Evolutionary conservation across 164 flowering plant species (phyloP).

Genomic region (Vitis amurensis): DNA sequence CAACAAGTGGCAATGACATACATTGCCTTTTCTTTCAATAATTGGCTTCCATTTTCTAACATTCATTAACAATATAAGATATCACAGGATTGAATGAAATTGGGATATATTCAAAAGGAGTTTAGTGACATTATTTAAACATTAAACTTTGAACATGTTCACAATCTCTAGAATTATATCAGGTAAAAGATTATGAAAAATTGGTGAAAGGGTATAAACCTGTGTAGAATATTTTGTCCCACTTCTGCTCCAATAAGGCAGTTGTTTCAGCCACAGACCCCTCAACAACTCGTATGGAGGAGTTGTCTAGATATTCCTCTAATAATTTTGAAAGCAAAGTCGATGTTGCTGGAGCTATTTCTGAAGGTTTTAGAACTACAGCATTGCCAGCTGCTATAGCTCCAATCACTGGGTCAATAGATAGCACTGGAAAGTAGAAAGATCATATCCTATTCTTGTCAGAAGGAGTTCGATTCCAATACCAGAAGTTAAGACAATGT

Average conservation of each 20-base stretch:
- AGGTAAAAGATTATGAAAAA: background rate
- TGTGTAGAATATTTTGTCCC: constrained; percentile 68
- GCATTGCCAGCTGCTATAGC: constrained; percentile 53
- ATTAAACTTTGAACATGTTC: background rate
- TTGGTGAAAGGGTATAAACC: constrained; percentile 25
- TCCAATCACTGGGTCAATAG: constrained; percentile 50
- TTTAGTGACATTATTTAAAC: no score
- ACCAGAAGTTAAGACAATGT: no score
- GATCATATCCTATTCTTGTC: no score
- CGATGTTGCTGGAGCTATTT: constrained; percentile 56
- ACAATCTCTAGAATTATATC: background rate
- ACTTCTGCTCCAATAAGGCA: constrained; percentile 51
- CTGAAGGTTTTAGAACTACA: constrained; percentile 56
- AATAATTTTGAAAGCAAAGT: constrained; percentile 35
- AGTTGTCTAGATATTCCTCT: constrained; percentile 41
- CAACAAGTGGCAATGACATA: no score
- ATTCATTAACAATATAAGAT: no score
- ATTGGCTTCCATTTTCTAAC: no score
- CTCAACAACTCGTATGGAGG: constrained; percentile 49
- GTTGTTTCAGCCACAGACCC: constrained; percentile 54
- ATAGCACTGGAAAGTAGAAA: constrained; percentile 31
- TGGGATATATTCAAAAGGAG: no score
- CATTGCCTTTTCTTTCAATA: no score
- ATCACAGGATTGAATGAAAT: no score
- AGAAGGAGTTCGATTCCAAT: background rate